Evolutionary conservation across 257 asterid species (phyloP), one percentile per base, ranked within the genome.

Genomic region (Phtheirospermum japonicum): DNA sequence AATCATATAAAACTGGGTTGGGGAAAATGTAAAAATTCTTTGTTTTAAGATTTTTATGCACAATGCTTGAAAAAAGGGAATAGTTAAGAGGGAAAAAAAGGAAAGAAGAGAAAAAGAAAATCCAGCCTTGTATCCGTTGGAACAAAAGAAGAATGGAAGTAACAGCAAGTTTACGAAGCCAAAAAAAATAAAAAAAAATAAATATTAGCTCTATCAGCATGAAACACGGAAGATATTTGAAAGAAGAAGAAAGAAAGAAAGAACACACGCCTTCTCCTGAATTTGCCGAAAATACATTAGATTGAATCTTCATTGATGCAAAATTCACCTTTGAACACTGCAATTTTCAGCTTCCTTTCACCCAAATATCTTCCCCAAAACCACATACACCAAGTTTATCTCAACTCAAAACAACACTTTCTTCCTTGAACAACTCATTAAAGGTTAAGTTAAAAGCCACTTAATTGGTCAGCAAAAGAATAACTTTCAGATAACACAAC

Each of bases 221-320:
- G 42, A 36, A 36, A 36, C 10, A 36, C 8, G 4, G 42, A 36
- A 6, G 42, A 9, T 8, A 33, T 0, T 8, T 2, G 39, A 5
- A 2, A 40, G 48, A 40, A 40, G 5, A 2, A 12, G 48, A 40
- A 40, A 8, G 11, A 49, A 26, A 5, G 55, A 17, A 49, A 17
- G 16, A 1, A 48, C 28, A 48, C 57, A 50, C 17, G 88, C 98
- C 97, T 85, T 92, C 97, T 51, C 73, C 93, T 48, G 98, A 69
- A 83, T 84, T 91, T 64, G 87, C 75, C 75, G 80, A 58, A 73
- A 75, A 86, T 50, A 89, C 98, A 68, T 69, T 79, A 49, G 93
- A 65, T 65, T 95, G 85, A 60, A 90, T 76, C 92, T 86, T 92
- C 98, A 86, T 92, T 66, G 66, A 71, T 45, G 36, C 77, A 61